phyloP scores from a whole-genome alignment of 768 basidiomycete species.

The Panaeolus papilionaceus region DNA sequence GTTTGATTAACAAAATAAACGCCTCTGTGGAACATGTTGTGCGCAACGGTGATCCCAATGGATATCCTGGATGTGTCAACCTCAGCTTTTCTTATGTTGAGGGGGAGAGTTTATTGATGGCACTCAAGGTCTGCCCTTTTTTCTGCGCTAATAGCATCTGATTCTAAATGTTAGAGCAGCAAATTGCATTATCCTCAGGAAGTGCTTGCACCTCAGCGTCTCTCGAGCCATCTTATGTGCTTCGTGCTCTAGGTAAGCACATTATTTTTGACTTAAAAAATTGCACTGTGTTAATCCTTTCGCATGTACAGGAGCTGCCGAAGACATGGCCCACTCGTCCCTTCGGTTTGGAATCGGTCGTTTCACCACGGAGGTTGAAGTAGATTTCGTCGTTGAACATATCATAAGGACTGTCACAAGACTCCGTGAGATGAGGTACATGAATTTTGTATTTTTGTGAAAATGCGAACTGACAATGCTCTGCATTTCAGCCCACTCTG shows the following conservation, averaged over 20 bases:
- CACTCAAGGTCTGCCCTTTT: slow-evolving; percentile 71
- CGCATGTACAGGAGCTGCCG: slow-evolving; percentile 74
- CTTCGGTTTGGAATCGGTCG: slow-evolving; percentile 97
- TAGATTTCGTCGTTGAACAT: slow-evolving; percentile 91
- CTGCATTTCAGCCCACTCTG: slow-evolving; percentile 76
- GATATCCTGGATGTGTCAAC: slow-evolving; percentile 97
- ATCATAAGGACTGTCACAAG: slow-evolving; percentile 87
- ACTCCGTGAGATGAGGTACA: slow-evolving; percentile 92
- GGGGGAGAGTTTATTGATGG: slow-evolving; percentile 97
- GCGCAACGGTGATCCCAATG: slow-evolving; percentile 90
- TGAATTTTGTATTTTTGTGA: slow-evolving; percentile 17
- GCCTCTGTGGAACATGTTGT: slow-evolving; percentile 88
- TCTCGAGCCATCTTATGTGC: slow-evolving; percentile 96
- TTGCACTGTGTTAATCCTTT: slow-evolving; percentile 7
- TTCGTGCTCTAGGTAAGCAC: slow-evolving; percentile 84
- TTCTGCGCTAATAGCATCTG: background rate
- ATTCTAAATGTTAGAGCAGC: slow-evolving; percentile 49
- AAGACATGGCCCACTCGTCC: slow-evolving; percentile 99
- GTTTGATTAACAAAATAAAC: slow-evolving; percentile 83
- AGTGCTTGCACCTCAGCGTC: slow-evolving; percentile 99
- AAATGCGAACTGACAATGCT: slow-evolving; percentile 21
- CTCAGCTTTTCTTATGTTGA: slow-evolving; percentile 96
- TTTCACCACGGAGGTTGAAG: slow-evolving; percentile 96
- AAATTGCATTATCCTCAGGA: slow-evolving; percentile 96
- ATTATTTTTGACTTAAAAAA: background rate